Percentiles rank a stretch among this genome's conserved stretches.
phyloP scores from a whole-genome alignment of 257 asterid genomes.

The Solanum dulcamara region DNA sequence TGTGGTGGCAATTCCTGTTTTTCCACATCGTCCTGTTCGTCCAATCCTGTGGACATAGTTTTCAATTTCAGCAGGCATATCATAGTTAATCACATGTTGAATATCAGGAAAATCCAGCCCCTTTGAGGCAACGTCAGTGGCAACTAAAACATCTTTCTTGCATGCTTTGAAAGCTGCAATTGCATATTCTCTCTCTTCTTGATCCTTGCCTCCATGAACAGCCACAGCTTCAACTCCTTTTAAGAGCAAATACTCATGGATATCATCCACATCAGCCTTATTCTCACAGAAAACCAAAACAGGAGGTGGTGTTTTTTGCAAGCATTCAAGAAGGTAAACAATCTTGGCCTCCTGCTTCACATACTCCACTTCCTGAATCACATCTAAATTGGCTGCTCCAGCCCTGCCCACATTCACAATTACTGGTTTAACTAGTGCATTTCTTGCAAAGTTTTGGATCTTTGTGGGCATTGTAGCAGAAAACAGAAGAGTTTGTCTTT shows the following conservation, averaged over 20 bases:
- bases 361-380: conserved; percentile 77
- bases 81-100: conserved; percentile 75
- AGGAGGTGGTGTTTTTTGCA: conserved; percentile 74
- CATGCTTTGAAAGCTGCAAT: conserved; percentile 71
- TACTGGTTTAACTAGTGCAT: conserved; percentile 75
- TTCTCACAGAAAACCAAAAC: conserved; percentile 75
- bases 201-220: conserved; percentile 78
- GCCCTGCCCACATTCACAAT: conserved; percentile 85
- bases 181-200: conserved; percentile 74
- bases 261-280: conserved; percentile 75
- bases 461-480: conserved; percentile 92
- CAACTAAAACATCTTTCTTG: conserved; percentile 74
- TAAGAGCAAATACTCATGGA: conserved; percentile 63
- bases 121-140: conserved; percentile 82
- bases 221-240: conserved; percentile 88
- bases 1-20: conserved; percentile 76
- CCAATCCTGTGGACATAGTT: conserved; percentile 81
- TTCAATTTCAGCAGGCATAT: conserved; percentile 88
- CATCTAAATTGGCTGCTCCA: conserved; percentile 83
- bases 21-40: conserved; percentile 76
- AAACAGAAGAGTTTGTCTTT: conserved; percentile 80
- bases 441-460: conserved; percentile 72
- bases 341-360: conserved; percentile 84
- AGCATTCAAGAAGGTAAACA: conserved; percentile 73
- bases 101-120: conserved; percentile 83